Percentiles rank a stretch among this genome's conserved stretches.
phyloP scores from a whole-genome alignment of 768 basidiomycete genomes.

The Termitomyces heimii region DNA sequence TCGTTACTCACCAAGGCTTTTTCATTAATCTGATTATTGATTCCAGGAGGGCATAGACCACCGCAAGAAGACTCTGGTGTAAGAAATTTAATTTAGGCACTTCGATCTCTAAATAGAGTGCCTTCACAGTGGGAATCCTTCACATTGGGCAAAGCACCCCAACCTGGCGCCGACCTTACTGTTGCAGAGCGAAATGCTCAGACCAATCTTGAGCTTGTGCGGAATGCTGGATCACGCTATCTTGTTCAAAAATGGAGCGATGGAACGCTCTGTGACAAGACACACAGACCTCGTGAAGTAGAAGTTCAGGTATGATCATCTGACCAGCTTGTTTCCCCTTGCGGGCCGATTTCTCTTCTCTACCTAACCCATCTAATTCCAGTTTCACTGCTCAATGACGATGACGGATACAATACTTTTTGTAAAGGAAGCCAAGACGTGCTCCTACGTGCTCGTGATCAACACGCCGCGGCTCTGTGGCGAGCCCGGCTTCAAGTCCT shows the following conservation, averaged over 20 bases:
- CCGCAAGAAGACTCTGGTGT: constrained; percentile 85
- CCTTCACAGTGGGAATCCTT: constrained; percentile 64
- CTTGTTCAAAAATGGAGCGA: constrained; percentile 90
- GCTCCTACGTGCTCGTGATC: constrained; percentile 89
- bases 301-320: constrained; percentile 73
- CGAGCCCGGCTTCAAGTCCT: constrained; percentile 88
- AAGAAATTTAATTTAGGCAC: constrained; percentile 24
- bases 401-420: constrained; percentile 87
- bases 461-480: constrained; percentile 93
- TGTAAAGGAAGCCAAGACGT: constrained; percentile 91
- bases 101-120: constrained; percentile 15
- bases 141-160: constrained; percentile 70
- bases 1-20: neutral
- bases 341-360: neutral
- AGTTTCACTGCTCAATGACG: constrained; percentile 97
- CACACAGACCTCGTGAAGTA: constrained; percentile 78
- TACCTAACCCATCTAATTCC: neutral
- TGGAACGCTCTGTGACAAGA: constrained; percentile 92
- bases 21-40: constrained; percentile 11
- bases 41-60: constrained; percentile 64
- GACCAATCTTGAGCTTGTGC: constrained; percentile 71
- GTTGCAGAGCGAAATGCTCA: constrained; percentile 61
- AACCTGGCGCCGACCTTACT: constrained; percentile 58
- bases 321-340: constrained; percentile 1
- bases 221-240: constrained; percentile 78